Conservation (phyloP, 2,329 filamentous ascomycete species). For the Penicillium hesseltinei region DNA sequence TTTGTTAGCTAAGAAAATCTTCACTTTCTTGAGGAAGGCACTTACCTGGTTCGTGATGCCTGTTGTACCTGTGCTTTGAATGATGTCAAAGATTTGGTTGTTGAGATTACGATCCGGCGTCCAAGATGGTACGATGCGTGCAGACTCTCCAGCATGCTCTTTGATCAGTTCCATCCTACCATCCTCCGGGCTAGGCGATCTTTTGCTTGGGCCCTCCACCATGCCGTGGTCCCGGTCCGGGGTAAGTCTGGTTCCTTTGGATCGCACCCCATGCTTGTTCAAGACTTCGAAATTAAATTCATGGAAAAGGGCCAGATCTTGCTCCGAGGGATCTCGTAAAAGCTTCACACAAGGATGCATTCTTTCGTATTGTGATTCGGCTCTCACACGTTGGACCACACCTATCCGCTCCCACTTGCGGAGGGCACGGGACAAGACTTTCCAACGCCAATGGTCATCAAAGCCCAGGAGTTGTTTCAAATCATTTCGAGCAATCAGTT, state of each 20-base stretch:
- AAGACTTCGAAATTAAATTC: conserved; percentile 34
- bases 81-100: conserved; percentile 53
- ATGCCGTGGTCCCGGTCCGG: conserved; percentile 23
- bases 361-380: conserved; percentile 43
- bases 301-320: conserved; percentile 42
- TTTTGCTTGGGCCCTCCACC: conserved; percentile 24
- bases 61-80: conserved; percentile 46
- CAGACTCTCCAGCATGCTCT: conserved; percentile 29
- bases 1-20: neutral
- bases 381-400: conserved; percentile 45
- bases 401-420: conserved; percentile 48
- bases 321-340: conserved; percentile 41
- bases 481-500: conserved; percentile 54
- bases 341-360: conserved; percentile 46
- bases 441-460: conserved; percentile 38
- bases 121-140: conserved; percentile 52
- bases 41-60: conserved; percentile 52
- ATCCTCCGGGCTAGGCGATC: conserved; percentile 10
- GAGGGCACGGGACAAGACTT: conserved; percentile 43
- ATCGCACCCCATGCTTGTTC: conserved; percentile 22
- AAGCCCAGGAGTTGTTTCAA: conserved; percentile 50
- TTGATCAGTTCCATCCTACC: conserved; percentile 21
- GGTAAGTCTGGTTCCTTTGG: conserved; percentile 8
- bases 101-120: conserved; percentile 51
- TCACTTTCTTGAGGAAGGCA: neutral